Conservation (phyloP, 1,139 yeast genomes). For the Hansenula anomala region DNA sequence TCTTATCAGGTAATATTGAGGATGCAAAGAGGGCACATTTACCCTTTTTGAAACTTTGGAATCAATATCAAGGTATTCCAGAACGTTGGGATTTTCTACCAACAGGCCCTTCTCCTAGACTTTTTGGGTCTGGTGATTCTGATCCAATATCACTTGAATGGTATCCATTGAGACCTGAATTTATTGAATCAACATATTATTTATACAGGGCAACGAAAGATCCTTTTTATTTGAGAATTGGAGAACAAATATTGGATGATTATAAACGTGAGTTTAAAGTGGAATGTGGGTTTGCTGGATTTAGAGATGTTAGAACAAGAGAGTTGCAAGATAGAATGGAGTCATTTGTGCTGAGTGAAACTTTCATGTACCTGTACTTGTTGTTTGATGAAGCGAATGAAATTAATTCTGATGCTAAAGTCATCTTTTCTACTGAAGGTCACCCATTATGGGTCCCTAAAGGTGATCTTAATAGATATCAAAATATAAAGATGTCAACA, state of each 20-base stretch:
- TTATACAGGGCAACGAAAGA: constrained; percentile 81
- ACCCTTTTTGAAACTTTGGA: constrained; percentile 76
- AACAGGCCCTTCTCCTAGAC: constrained; percentile 2
- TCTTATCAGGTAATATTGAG: constrained; percentile 66
- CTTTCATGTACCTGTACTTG: constrained; percentile 76
- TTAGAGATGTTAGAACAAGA: constrained; percentile 63
- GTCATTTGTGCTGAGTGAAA: constrained; percentile 83
- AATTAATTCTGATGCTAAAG: constrained; percentile 40
- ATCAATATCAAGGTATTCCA: constrained; percentile 74
- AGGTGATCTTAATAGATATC: constrained; percentile 6
- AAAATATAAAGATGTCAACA: neutral
- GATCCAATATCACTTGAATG: constrained; percentile 60
- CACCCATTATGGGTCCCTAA: constrained; percentile 74
- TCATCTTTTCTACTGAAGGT: constrained; percentile 88
- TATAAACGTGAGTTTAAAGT: constrained; percentile 48
- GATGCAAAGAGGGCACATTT: constrained; percentile 63
- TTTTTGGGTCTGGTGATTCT: constrained; percentile 8
- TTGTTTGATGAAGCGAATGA: constrained; percentile 68
- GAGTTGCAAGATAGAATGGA: constrained; percentile 79
- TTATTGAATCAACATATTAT: constrained; percentile 82
- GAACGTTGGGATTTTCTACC: constrained; percentile 69
- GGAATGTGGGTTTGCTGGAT: constrained; percentile 80
- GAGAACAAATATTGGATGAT: constrained; percentile 55
- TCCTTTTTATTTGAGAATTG: constrained; percentile 77
- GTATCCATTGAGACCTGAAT: constrained; percentile 93